Base-by-base conservation (phyloP, 768 basidiomycete species). In the Tulasnella sp. region DNA sequence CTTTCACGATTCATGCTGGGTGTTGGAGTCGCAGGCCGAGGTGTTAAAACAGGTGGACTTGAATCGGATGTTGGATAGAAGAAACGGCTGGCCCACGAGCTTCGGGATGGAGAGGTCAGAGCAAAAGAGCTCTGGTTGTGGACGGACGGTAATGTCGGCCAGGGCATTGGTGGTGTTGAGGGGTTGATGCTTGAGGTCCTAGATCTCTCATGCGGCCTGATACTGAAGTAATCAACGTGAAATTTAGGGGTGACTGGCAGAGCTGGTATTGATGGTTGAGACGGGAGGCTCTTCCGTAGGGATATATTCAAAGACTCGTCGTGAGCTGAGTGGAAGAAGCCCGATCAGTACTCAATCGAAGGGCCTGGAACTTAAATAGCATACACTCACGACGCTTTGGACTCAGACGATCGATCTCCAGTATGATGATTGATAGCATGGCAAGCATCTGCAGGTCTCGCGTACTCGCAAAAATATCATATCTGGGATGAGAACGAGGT, bases 401-500 rank as follows among this genome's bases (percentile, higher is more conserved):
- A 26, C 27, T 51, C 2, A 62, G 29, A 9, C 61, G 48, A 50
- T 63, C 63, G 34, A 65, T 77, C 66, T 84, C 83, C 2, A 90
- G 73, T 2, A 90, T 71, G n/a, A 88, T 69, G 50, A 80, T 73
- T 0, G 86, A 76, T 3, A 88, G 62, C 80, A 92, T 88, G 0
- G 86, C 87, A 15, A 92, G 74, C 82, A 88, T 83, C 66, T 91
- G 88, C 1, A 90, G 69, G 65, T 92, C 87, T 66, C 80, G 87
- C 32, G 72, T 74, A 5, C 63, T 65, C 13, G 72, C 69, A 29
- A 79, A 71, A 59, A 79, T 74, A 3, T 64, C 60, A 34, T 80
- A 75, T 63, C 81, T 82, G 47, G 4, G 60, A 34, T 21, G 44
- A 30, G 30, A 21, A 44, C n/a, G 47, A 34, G 30, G 29, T 50